A percentile compares a stretch with the other conserved stretches of the same genome.
Conservation (phyloP, 129 eudicot genomes). For the Pulicaria dysenterica region DNA sequence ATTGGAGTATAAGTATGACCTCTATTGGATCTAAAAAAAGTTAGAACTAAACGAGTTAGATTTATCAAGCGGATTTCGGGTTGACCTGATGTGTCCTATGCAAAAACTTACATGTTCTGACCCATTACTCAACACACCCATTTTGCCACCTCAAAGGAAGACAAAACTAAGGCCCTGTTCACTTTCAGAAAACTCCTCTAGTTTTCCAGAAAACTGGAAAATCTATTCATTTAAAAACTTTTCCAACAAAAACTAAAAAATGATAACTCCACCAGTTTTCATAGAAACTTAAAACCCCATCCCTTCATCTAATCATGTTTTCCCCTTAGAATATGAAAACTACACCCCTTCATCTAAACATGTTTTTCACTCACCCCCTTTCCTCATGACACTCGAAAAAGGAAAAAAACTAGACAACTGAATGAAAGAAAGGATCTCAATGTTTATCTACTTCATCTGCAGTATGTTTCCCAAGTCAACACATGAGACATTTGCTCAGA, state of each 20-base stretch:
- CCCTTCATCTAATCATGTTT: no score
- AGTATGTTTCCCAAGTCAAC: conserved; percentile 99
- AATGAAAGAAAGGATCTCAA: neutral
- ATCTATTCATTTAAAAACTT: no score
- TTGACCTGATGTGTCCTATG: neutral
- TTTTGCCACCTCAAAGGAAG: neutral
- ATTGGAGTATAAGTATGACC: neutral
- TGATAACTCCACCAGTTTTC: no score
- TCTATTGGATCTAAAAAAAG: neutral
- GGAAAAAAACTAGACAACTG: no score
- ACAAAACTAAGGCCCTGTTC: neutral
- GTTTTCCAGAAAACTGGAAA: no score
- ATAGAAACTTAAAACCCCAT: no score
- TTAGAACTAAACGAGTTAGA: neutral
- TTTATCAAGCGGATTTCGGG: neutral
- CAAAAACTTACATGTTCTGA: neutral
- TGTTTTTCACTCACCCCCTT: no score
- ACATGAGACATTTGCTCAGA: conserved; percentile 97
- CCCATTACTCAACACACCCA: neutral
- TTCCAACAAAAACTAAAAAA: no score
- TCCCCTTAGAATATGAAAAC: no score
- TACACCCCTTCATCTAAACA: no score
- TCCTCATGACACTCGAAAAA: no score
- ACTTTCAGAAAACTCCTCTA: no score
- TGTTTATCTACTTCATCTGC: conserved; percentile 36